These are phyloP conservation scores for Withania somnifera DNA, from an alignment of 305 asterid species.

Conservation along the genomic window DNA sequence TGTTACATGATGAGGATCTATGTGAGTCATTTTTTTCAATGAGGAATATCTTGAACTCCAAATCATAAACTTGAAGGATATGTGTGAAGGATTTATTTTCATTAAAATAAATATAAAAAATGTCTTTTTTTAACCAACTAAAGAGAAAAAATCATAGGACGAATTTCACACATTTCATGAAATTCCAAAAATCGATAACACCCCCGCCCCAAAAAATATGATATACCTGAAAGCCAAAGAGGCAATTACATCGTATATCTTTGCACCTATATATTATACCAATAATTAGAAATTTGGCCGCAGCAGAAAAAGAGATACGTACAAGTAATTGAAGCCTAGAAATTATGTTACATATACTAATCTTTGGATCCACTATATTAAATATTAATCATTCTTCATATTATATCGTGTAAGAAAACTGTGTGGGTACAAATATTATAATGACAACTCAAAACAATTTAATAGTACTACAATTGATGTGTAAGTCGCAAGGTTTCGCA, in stretches of 20 bases:
- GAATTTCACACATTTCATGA: neutral
- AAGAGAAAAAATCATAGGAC: too few relatives aligned
- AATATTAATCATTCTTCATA: neutral
- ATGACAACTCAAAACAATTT: slow-evolving; percentile 4
- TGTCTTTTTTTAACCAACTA: too few relatives aligned
- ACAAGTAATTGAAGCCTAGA: neutral
- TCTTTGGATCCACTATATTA: neutral
- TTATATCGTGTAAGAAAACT: neutral
- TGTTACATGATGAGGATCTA: too few relatives aligned
- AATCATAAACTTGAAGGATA: too few relatives aligned
- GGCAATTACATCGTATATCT: neutral
- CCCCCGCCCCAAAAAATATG: too few relatives aligned
- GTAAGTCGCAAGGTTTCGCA: neutral
- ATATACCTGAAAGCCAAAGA: neutral
- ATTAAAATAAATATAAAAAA: too few relatives aligned
- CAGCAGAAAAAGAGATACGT: neutral
- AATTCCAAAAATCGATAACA: neutral
- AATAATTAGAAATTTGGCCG: neutral
- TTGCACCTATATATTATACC: neutral
- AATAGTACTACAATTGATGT: neutral
- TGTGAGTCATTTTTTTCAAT: too few relatives aligned
- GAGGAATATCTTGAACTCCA: too few relatives aligned
- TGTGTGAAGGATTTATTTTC: too few relatives aligned
- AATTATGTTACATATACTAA: neutral
- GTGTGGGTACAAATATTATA: neutral